Evolutionary conservation across 257 asterid species (phyloP).

Genomic region (Solanum lycopersicoides): DNA sequence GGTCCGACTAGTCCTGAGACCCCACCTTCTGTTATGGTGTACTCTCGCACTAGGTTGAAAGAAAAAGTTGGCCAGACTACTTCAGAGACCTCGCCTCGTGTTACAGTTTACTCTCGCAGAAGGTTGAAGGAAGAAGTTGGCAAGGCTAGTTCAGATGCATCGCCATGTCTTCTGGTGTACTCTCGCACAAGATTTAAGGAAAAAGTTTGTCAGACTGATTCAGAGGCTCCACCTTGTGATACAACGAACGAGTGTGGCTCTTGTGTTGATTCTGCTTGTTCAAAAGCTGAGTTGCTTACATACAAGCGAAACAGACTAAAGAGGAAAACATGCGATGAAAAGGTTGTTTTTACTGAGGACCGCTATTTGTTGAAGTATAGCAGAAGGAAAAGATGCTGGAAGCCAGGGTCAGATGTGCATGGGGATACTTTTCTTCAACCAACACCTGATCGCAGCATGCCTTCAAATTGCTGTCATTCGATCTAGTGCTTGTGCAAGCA

Average conservation of each 20-base stretch:
- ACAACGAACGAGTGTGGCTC: background rate
- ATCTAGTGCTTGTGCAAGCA: background rate
- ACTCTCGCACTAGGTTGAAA: conserved; percentile 4
- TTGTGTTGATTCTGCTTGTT: background rate
- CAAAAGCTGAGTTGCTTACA: conserved; percentile 2
- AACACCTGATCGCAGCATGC: conserved; percentile 14
- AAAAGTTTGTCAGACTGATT: background rate
- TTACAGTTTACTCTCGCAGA: background rate
- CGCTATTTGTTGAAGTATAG: conserved; percentile 38
- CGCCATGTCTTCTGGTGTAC: background rate
- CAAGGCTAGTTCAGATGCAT: background rate
- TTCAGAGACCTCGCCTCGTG: background rate
- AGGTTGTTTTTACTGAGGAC: background rate
- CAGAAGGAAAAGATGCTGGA: conserved; percentile 24
- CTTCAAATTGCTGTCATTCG: conserved; percentile 18
- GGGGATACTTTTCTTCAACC: background rate
- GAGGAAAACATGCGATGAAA: conserved; percentile 26
- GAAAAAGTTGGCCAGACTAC: conserved; percentile 12
- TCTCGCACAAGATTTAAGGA: background rate
- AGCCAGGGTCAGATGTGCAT: conserved; percentile 1
- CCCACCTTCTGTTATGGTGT: background rate
- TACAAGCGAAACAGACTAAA: conserved; percentile 30
- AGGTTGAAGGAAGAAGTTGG: background rate
- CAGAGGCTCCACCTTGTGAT: background rate
- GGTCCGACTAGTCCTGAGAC: conserved; percentile 1